Conservation (phyloP, 352 stramenopile genomes). For the Achlya hypogyna region DNA sequence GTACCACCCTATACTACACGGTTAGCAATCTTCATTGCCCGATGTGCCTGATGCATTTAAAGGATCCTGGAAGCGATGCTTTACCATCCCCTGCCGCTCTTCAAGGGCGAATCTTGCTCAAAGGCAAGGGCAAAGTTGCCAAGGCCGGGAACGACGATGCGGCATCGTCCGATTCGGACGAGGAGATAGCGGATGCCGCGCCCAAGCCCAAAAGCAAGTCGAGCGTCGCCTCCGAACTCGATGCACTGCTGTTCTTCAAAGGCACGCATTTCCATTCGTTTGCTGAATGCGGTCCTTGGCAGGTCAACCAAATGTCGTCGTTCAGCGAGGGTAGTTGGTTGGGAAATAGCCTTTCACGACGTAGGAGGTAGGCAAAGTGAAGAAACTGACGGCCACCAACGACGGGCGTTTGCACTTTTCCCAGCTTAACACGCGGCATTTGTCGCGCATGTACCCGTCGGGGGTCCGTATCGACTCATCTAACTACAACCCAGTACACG, state of each 20-base stretch:
- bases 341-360: not conserved
- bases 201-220: conserved; percentile 19
- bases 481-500: conserved; percentile 81
- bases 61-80: not conserved
- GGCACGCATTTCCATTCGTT: conserved; percentile 29
- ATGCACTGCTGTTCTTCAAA: conserved; percentile 21
- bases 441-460: conserved; percentile 76
- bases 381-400: conserved; percentile 20
- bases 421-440: conserved; percentile 37
- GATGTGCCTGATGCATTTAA: conserved; percentile 7
- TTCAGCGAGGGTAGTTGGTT: conserved; percentile 15
- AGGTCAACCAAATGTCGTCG: conserved; percentile 25
- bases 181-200: conserved; percentile 26
- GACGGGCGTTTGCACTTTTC: not conserved
- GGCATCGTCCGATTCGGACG: conserved; percentile 19
- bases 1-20: conserved; percentile 17
- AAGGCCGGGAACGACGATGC: conserved; percentile 18
- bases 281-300: not conserved
- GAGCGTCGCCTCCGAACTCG: conserved; percentile 24
- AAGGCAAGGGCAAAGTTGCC: conserved; percentile 22
- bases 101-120: conserved; percentile 28
- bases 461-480: conserved; percentile 72
- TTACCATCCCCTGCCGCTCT: conserved; percentile 23
- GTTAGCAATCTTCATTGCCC: not conserved
- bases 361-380: conserved; percentile 19